Conservation (phyloP, 306 rosid species). For the Quercus ilex region DNA sequence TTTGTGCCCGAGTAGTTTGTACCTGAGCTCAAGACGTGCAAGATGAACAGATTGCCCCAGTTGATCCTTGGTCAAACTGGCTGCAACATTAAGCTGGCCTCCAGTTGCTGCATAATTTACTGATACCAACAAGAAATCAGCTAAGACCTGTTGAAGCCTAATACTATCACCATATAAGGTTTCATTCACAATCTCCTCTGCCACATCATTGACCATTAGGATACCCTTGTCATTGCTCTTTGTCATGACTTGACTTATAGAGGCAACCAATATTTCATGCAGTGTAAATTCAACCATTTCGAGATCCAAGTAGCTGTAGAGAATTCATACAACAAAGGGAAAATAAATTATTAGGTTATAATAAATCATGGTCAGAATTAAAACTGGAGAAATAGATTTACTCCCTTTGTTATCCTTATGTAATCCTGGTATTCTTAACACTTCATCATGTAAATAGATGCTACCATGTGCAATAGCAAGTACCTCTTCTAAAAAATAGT, state of each 20-base stretch:
- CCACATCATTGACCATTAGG: slow-evolving; percentile 60
- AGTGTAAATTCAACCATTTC: slow-evolving; percentile 90
- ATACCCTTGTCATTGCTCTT: slow-evolving; percentile 55
- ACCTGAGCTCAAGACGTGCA: slow-evolving; percentile 81
- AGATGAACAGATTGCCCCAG: slow-evolving; percentile 79
- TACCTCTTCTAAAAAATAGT: neutral
- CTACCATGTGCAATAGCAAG: neutral
- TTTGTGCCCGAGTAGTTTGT: neutral
- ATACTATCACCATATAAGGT: slow-evolving; percentile 74
- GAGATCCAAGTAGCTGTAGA: slow-evolving; percentile 66
- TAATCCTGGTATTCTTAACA: neutral
- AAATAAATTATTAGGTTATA: slow-evolving; percentile 4
- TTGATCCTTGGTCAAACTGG: slow-evolving; percentile 65
- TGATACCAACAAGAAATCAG: slow-evolving; percentile 69
- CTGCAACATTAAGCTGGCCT: slow-evolving; percentile 61
- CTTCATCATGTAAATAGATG: neutral
- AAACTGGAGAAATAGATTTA: slow-evolving; percentile 2
- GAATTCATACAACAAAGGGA: slow-evolving; percentile 14
- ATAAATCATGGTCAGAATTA: slow-evolving; percentile 15
- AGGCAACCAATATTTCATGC: slow-evolving; percentile 65
- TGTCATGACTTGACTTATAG: slow-evolving; percentile 71
- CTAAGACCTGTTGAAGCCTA: slow-evolving; percentile 84
- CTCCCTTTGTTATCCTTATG: neutral
- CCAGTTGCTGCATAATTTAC: slow-evolving; percentile 58
- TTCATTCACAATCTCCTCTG: slow-evolving; percentile 47